Conservation (phyloP, 2,329 filamentous ascomycete species). For the Colletotrichum melonis region DNA sequence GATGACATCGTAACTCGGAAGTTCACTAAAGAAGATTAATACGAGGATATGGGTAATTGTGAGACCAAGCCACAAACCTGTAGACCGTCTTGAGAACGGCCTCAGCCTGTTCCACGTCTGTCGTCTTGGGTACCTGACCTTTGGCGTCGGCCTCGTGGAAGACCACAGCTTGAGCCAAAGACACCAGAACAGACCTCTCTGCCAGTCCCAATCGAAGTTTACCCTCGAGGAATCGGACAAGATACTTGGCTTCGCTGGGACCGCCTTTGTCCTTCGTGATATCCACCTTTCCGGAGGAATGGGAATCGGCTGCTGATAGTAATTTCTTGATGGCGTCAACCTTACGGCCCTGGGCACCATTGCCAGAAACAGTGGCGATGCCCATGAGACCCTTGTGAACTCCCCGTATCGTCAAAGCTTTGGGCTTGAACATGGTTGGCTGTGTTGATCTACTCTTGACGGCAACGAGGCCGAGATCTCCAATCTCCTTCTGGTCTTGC, state of each 20-base stretch:
- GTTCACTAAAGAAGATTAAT: conserved; percentile 72
- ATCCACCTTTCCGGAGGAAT: conserved; percentile 81
- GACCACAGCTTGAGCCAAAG: conserved; percentile 88
- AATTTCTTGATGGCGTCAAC: conserved; percentile 97
- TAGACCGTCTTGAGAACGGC: conserved; percentile 90
- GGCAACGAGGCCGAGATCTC: conserved; percentile 92
- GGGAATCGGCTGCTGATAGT: conserved; percentile 87
- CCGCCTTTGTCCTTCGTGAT: conserved; percentile 94
- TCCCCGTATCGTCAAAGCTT: conserved; percentile 84
- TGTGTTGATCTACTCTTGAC: conserved; percentile 96
- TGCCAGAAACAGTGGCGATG: conserved; percentile 88
- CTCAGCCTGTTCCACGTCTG: conserved; percentile 86
- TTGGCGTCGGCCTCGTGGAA: conserved; percentile 82
- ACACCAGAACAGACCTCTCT: conserved; percentile 91
- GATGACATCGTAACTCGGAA: conserved; percentile 95
- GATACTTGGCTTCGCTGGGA: conserved; percentile 92
- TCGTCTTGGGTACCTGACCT: conserved; percentile 76
- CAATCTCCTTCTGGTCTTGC: conserved; percentile 94
- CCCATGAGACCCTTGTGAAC: conserved; percentile 90
- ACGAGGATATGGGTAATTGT: not conserved
- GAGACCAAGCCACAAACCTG: conserved; percentile 63
- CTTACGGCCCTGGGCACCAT: conserved; percentile 89
- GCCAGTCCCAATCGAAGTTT: conserved; percentile 93
- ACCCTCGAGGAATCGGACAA: conserved; percentile 92
- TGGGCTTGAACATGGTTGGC: conserved; percentile 98